These are phyloP conservation scores for Ulmus americana DNA, from an alignment of 331 rosid species.

Conservation along the genomic window DNA sequence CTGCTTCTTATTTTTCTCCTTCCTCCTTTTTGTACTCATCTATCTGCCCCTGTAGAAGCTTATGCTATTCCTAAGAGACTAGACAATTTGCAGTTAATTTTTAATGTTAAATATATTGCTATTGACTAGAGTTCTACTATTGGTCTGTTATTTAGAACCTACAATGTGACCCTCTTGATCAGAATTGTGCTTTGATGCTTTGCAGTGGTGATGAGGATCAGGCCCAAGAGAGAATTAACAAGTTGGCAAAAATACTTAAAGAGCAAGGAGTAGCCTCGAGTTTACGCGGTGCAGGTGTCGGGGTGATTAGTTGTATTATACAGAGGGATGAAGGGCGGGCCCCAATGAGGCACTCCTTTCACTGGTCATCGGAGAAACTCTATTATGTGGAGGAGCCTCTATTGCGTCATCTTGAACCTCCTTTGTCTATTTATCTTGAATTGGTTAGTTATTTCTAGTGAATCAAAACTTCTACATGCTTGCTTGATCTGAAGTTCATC, in stretches of 20 bases:
- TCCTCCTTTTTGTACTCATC: too few relatives aligned
- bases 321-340: slow-evolving; percentile 99
- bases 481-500: slow-evolving; percentile 28
- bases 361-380: slow-evolving; percentile 79
- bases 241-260: slow-evolving; percentile 88
- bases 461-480: background rate
- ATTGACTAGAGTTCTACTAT: slow-evolving; percentile 11
- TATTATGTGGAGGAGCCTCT: slow-evolving; percentile 82
- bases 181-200: slow-evolving; percentile 29
- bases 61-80: too few relatives aligned
- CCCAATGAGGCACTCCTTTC: slow-evolving; percentile 99
- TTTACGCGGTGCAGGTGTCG: slow-evolving; percentile 70
- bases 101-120: slow-evolving; percentile 15
- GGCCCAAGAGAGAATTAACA: slow-evolving; percentile 92
- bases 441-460: slow-evolving; percentile 51
- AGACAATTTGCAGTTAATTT: background rate
- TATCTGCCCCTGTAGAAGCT: too few relatives aligned
- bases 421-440: slow-evolving; percentile 94
- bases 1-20: background rate
- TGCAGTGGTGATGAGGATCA: slow-evolving; percentile 98
- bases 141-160: slow-evolving; percentile 11
- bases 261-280: slow-evolving; percentile 77
- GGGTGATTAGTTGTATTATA: slow-evolving; percentile 89
- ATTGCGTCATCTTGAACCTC: slow-evolving; percentile 95
- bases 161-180: slow-evolving; percentile 26